phyloP scores from a whole-genome alignment of 768 basidiomycete genomes.

The Boletellus emodensis region DNA sequence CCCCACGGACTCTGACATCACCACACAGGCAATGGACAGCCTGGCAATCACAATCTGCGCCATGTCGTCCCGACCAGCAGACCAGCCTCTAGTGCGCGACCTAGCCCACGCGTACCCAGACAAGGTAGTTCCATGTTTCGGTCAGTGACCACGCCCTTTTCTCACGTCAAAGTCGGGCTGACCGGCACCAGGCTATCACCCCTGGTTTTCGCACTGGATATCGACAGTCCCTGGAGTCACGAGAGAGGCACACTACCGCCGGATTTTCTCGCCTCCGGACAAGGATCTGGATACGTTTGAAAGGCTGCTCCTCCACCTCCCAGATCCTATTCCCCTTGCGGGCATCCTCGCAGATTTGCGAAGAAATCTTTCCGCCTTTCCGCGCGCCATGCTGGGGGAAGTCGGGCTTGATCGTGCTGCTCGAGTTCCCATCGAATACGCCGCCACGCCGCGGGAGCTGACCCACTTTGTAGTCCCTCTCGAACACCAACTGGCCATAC shows the following conservation, averaged over 20 bases:
- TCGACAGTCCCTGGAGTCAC: conserved; percentile 40
- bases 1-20: conserved; percentile 72
- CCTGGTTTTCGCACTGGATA: conserved; percentile 88
- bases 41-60: conserved; percentile 71
- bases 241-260: conserved; percentile 73
- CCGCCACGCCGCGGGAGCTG: conserved; percentile 47
- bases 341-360: conserved; percentile 61
- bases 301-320: conserved; percentile 59
- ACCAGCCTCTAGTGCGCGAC: conserved; percentile 68
- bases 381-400: conserved; percentile 84
- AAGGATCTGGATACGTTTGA: conserved; percentile 44
- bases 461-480: conserved; percentile 79
- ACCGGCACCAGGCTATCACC: conserved; percentile 72
- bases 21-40: conserved; percentile 45
- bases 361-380: conserved; percentile 53
- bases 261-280: conserved; percentile 52
- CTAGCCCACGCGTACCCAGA: conserved; percentile 58
- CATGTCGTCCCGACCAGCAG: conserved; percentile 67
- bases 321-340: conserved; percentile 62
- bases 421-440: conserved; percentile 61
- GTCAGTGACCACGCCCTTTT: conserved; percentile 40
- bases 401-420: conserved; percentile 85
- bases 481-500: conserved; percentile 74
- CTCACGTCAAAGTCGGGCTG: conserved; percentile 9
- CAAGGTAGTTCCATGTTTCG: conserved; percentile 85